Conservation (phyloP, 805 yeast genomes). For the Scheffersomyces stipitis region DNA sequence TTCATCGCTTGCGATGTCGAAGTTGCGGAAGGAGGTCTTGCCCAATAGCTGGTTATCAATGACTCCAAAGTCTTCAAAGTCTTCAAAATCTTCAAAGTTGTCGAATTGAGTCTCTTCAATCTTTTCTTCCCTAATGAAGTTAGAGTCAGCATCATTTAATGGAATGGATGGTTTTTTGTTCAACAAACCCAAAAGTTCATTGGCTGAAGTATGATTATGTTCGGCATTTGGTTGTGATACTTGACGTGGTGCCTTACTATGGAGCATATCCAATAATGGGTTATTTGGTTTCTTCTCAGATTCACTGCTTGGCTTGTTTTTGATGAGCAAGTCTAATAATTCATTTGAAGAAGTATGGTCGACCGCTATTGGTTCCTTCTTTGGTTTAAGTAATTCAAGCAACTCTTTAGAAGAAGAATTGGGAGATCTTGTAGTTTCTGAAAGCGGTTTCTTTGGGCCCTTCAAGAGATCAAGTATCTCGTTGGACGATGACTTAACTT, state of each 20-base stretch:
- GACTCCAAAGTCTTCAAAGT: conserved; percentile 25
- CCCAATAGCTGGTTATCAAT: conserved; percentile 4
- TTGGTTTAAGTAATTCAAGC: conserved; percentile 10
- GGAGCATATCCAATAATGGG: background rate
- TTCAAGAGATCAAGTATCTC: conserved; percentile 11
- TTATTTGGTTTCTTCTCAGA: no score
- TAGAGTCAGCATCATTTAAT: background rate
- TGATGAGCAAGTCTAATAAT: conserved; percentile 12
- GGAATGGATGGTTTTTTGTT: conserved; percentile 3
- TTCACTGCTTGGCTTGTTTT: background rate
- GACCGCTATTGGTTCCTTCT: background rate
- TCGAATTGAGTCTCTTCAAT: conserved; percentile 9
- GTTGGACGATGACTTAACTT: conserved; percentile 3
- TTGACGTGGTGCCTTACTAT: background rate
- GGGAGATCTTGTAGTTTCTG: background rate
- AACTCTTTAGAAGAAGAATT: conserved; percentile 10
- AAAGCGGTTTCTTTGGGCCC: conserved; percentile 5
- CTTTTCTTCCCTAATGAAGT: background rate
- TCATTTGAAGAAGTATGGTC: conserved; percentile 13
- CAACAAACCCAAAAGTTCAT: conserved; percentile 15
- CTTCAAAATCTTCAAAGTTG: conserved; percentile 17
- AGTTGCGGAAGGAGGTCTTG: conserved; percentile 15
- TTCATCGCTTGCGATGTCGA: conserved; percentile 38
- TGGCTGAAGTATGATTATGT: conserved; percentile 6
- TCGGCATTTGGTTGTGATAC: background rate